Conservation (phyloP, 192 early-diverging fungal genomes). For the Dimargaris xerosporica region DNA sequence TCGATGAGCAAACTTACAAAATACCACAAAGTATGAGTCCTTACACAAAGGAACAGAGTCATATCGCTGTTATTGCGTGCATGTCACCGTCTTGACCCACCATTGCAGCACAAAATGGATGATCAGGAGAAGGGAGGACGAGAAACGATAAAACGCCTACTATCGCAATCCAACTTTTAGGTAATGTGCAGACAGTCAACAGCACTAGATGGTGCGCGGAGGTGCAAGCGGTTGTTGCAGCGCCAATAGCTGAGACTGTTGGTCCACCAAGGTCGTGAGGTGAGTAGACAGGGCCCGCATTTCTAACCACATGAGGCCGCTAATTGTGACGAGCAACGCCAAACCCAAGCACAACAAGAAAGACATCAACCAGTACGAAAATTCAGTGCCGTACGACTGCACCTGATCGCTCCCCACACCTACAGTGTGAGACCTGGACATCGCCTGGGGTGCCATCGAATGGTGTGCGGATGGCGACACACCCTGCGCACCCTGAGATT, state of each 20-base stretch:
- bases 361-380: slow-evolving; percentile 10
- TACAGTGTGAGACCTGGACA: neutral
- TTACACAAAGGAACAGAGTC: no score
- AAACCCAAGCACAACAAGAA: slow-evolving; percentile 7
- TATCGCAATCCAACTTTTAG: no score
- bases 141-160: no score
- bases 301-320: neutral
- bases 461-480: neutral
- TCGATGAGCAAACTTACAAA: no score
- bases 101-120: no score
- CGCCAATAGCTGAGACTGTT: neutral
- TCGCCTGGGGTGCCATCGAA: no score
- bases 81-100: no score
- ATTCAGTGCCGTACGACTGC: slow-evolving; percentile 11
- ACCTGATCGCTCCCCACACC: neutral
- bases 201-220: no score
- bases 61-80: no score
- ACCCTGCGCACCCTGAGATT: neutral
- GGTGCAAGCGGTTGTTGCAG: neutral
- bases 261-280: neutral
- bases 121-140: no score
- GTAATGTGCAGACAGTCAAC: no score
- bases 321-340: neutral
- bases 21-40: no score
- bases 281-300: neutral